These are phyloP conservation scores for Leccinum arenicola DNA, from an alignment of 768 basidiomycete species.

Conservation along the genomic window DNA sequence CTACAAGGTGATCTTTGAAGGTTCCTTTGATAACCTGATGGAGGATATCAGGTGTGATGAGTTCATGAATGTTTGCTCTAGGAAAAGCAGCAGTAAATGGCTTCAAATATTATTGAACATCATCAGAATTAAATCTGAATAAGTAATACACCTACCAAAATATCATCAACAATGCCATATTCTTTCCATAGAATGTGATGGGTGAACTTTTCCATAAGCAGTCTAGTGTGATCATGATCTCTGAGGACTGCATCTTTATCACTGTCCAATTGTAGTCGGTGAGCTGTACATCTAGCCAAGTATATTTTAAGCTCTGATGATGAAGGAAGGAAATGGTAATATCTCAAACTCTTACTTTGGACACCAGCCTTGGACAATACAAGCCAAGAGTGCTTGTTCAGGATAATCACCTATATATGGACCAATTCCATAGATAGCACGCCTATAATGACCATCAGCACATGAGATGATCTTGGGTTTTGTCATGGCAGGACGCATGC, in stretches of 20 bases:
- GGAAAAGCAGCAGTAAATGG: neutral
- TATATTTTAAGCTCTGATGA: neutral
- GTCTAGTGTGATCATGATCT: neutral
- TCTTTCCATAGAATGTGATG: neutral
- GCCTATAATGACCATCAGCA: constrained; percentile 22
- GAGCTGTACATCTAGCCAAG: neutral
- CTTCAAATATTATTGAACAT: neutral
- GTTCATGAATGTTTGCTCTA: neutral
- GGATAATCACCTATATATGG: constrained; percentile 42
- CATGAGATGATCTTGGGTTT: neutral
- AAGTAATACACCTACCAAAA: neutral
- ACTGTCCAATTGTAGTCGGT: neutral
- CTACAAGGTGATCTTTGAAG: neutral
- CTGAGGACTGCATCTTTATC: neutral
- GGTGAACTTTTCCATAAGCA: neutral
- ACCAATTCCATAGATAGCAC: constrained; percentile 29
- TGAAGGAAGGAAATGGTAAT: neutral
- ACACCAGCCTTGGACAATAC: constrained; percentile 7
- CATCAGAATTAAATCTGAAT: neutral
- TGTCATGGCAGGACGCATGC: neutral
- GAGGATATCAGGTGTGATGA: neutral
- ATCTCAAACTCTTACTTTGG: neutral
- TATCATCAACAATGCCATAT: neutral
- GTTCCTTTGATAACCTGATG: too few species aligned
- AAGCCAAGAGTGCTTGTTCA: constrained; percentile 30